These are phyloP conservation scores for Dorcoceras hygrometricum DNA, from an alignment of 257 asterid species.

Conservation along the genomic window DNA sequence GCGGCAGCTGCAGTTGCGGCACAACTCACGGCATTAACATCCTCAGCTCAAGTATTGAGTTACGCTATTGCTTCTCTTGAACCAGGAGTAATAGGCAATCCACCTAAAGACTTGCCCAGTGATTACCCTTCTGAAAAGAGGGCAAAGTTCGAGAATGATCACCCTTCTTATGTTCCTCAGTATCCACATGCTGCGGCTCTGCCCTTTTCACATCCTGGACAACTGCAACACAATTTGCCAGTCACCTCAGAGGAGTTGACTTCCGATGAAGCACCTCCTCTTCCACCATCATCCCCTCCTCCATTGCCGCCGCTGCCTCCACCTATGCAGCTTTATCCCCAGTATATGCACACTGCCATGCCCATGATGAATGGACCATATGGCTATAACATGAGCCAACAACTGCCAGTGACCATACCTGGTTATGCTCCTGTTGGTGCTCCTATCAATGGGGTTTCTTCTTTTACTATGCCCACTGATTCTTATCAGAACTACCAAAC, in stretches of 20 bases:
- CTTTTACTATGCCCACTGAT: conserved; percentile 33
- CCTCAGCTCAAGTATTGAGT: conserved; percentile 87
- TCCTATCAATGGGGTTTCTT: conserved; percentile 37
- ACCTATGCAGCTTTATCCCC: conserved; percentile 71
- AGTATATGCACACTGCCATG: conserved; percentile 51
- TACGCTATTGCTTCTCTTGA: conserved; percentile 77
- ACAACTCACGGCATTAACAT: conserved; percentile 73
- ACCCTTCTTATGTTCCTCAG: conserved; percentile 44
- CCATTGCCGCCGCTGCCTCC: conserved; percentile 65
- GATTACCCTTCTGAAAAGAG: conserved; percentile 66
- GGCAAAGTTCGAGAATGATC: conserved; percentile 57
- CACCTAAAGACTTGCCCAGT: conserved; percentile 33
- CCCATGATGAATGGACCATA: conserved; percentile 39
- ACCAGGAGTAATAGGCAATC: conserved; percentile 66
- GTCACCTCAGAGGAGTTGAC: conserved; percentile 32
- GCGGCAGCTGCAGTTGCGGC: conserved; percentile 90
- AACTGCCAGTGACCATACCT: conserved; percentile 30
- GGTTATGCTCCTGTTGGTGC: conserved; percentile 38
- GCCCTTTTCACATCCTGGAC: conserved; percentile 29
- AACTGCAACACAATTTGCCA: conserved; percentile 32
- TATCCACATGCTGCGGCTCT: conserved; percentile 33
- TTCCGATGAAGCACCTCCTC: conserved; percentile 48
- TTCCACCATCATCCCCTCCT: conserved; percentile 80
- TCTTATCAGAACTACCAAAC: conserved; percentile 46
- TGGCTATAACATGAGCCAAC: conserved; percentile 46